Percentiles rank a stretch among this genome's conserved stretches.
phyloP scores from a whole-genome alignment of 345 rosid genomes.

The Theobroma cacao region DNA sequence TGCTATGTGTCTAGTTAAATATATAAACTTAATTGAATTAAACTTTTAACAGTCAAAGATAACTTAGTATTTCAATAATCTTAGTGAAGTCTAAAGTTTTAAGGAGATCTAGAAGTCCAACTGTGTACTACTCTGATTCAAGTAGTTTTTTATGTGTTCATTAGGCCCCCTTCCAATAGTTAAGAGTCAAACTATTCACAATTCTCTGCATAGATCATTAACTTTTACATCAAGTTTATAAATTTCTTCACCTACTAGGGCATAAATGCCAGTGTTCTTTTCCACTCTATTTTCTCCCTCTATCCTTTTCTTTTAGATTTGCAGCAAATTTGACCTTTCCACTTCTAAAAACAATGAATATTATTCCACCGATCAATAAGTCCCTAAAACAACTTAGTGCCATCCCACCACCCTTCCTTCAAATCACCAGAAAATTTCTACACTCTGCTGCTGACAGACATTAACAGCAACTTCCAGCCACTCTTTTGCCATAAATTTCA shows the following conservation, averaged over 20 bases:
- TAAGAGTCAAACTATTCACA: background rate
- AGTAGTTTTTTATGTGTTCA: background rate
- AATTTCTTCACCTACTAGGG: background rate
- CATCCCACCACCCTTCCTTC: background rate
- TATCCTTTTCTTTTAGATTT: background rate
- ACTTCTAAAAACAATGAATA: background rate
- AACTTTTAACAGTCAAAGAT: too few relatives aligned
- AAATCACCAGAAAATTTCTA: background rate
- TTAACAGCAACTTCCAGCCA: background rate
- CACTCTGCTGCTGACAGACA: background rate
- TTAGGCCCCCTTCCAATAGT: background rate
- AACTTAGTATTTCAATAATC: background rate
- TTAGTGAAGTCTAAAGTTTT: background rate
- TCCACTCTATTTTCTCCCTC: background rate
- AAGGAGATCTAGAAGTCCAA: background rate
- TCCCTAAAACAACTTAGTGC: background rate
- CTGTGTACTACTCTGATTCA: background rate
- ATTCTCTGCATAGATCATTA: background rate
- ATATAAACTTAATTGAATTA: too few relatives aligned
- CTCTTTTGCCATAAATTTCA: background rate
- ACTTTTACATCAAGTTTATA: background rate
- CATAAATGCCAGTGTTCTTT: background rate
- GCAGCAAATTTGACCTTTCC: background rate
- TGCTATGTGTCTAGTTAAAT: background rate
- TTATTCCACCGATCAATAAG: background rate